Base-by-base conservation (phyloP, 495 filamentous ascomycete species). In the Daldinia childiae region DNA sequence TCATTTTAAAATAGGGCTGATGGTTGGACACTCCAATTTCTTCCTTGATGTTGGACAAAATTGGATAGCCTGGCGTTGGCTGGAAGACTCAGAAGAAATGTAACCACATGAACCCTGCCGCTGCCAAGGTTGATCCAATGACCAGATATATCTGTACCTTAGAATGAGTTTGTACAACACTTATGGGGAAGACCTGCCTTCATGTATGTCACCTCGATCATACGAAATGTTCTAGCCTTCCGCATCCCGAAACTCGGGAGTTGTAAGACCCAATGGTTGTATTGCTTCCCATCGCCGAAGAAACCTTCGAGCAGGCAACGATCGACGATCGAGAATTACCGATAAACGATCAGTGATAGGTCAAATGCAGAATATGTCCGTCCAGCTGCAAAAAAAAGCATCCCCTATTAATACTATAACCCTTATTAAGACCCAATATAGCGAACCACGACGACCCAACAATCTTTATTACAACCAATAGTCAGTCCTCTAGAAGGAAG, bases 211-310 rank as follows among this genome's bases (percentile, higher is more conserved):
- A 30, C 30, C 55, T 58, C 36, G 36, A 34, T 12, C n/a, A 64
- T 17, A 52, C 29, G n/a, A 36, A 29, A 39, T 38, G 24, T 38
- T 54, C 50, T 54, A 54, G 39, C 6, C 19, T n/a, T 29, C 15
- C 17, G 5, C 14, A 30, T 32, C 32, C 14, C 26, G 26, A 34
- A 38, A 36, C 26, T 15, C 17, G n/a, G 38, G 36, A n/a, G n/a
- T 61, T 65, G 24, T 21, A 26, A 17, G 41, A 4, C 19, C 64
- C 30, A 55, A 64, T 24, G 45, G 48, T 32, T 64, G 36, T 50
- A 64, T 60, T 60, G 30, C 7, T 58, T 54, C 64, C 64, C 45
- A 41, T 34, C n/a, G 5, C 30, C 17, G 11, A 71, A 57, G 4
- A 3, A 29, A 26, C 30, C 3, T 26, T 55, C 38, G 21, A 51